Conservation (phyloP, 768 basidiomycete species). For the Candolleomyces aberdarensis region DNA sequence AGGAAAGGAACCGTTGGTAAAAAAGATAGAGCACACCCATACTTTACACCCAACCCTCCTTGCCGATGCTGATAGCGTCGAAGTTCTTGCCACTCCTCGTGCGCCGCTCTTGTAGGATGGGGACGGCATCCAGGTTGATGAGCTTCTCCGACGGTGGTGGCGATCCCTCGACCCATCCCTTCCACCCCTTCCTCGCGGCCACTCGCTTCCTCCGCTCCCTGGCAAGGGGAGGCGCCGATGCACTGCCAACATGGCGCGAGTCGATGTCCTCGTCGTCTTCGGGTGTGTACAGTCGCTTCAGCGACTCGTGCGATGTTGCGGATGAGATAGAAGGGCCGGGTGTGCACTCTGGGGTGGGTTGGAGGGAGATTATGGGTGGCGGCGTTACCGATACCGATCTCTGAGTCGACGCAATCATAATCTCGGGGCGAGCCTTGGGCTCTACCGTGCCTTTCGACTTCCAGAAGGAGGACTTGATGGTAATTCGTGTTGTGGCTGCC, state of each 20-base stretch:
- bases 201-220: conserved; percentile 55
- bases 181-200: conserved; percentile 80
- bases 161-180: conserved; percentile 88
- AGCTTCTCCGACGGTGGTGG: conserved; percentile 76
- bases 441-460: conserved; percentile 16
- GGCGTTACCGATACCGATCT: conserved; percentile 75
- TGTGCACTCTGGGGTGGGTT: conserved; percentile 64
- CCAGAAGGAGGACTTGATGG: conserved; percentile 51
- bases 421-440: conserved; percentile 57
- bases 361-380: conserved; percentile 49
- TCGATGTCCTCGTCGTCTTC: conserved; percentile 50
- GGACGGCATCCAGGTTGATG: conserved; percentile 75
- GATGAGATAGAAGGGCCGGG: conserved; percentile 76
- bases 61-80: conserved; percentile 75
- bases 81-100: conserved; percentile 86
- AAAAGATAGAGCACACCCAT: conserved; percentile 36
- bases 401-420: conserved; percentile 67
- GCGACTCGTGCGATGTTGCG: conserved; percentile 71
- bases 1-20: conserved; percentile 50
- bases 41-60: conserved; percentile 69
- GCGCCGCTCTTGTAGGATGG: conserved; percentile 67
- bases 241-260: conserved; percentile 18
- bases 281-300: conserved; percentile 76
- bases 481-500: background rate
- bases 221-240: conserved; percentile 20